Conservation (phyloP, 139 green algal genomes). For the Auxenochlorella pyrenoidosa region DNA sequence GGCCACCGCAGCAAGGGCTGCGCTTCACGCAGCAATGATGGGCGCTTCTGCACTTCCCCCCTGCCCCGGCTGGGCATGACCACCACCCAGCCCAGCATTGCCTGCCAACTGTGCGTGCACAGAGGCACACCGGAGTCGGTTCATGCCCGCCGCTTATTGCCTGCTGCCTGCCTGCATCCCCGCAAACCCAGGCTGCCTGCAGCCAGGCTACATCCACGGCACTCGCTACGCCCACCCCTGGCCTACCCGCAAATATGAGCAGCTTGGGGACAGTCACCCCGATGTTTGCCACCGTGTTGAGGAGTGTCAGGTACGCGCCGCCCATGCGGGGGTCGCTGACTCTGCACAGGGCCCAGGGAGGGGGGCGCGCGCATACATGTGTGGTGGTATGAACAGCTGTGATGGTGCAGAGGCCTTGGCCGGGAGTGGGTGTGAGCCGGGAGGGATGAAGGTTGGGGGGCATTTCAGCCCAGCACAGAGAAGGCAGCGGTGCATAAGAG, state of each 20-base stretch:
- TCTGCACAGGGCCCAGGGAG: background rate
- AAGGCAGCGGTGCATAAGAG: no score
- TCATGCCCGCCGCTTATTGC: background rate
- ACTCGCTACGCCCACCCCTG: background rate
- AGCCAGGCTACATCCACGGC: background rate
- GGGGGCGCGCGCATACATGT: background rate
- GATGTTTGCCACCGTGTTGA: conserved; percentile 97
- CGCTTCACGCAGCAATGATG: no score
- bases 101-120: background rate
- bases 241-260: conserved; percentile 64
- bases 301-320: conserved; percentile 94
- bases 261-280: conserved; percentile 84
- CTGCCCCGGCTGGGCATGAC: no score
- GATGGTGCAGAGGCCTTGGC: no score
- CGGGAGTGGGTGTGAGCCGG: no score
- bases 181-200: background rate
- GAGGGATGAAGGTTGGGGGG: no score
- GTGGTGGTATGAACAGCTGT: no score
- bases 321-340: conserved; percentile 78
- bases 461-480: no score
- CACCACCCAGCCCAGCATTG: background rate
- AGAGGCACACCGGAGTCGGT: background rate
- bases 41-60: no score
- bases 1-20: no score
- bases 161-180: conserved; percentile 35